These are phyloP conservation scores for Ustilago esculenta DNA, from an alignment of 1,284 basidiomycete genomes.

Conservation along the genomic window DNA sequence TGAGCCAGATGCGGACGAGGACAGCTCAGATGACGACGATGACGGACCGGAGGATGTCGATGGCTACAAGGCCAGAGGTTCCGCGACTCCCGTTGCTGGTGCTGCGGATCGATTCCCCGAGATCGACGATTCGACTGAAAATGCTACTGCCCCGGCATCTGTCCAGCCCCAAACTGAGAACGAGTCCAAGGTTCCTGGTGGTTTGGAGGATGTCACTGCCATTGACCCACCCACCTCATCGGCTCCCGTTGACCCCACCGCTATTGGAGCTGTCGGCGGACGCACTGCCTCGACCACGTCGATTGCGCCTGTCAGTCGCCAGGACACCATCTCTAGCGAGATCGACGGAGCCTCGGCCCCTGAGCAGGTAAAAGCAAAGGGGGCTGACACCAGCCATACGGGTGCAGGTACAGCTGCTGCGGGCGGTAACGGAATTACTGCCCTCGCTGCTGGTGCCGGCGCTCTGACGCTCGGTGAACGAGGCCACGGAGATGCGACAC, in stretches of 20 bases:
- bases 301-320: constrained; percentile 40
- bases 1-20: constrained; percentile 46
- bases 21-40: constrained; percentile 56
- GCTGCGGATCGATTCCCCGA: constrained; percentile 44
- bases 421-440: constrained; percentile 27
- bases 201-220: constrained; percentile 32
- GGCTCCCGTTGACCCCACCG: constrained; percentile 32
- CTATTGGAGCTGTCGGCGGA: constrained; percentile 29
- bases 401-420: constrained; percentile 31
- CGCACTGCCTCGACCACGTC: constrained; percentile 40
- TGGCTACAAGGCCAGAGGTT: constrained; percentile 27
- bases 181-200: constrained; percentile 32
- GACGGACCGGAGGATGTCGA: constrained; percentile 57
- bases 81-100: constrained; percentile 16
- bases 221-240: constrained; percentile 9
- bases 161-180: constrained; percentile 10
- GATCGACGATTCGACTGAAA: constrained; percentile 4
- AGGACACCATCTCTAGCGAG: constrained; percentile 17
- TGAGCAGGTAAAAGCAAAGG: constrained; percentile 1
- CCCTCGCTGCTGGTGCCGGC: constrained; percentile 32
- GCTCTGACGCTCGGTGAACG: constrained; percentile 37
- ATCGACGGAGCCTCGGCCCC: constrained; percentile 3
- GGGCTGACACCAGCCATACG: constrained; percentile 2
- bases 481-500: constrained; percentile 19
- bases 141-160: background rate